Percentiles rank a stretch among this genome's conserved stretches.
phyloP scores from a whole-genome alignment of 169 alveolate species.

The Miamiensis avidus region DNA sequence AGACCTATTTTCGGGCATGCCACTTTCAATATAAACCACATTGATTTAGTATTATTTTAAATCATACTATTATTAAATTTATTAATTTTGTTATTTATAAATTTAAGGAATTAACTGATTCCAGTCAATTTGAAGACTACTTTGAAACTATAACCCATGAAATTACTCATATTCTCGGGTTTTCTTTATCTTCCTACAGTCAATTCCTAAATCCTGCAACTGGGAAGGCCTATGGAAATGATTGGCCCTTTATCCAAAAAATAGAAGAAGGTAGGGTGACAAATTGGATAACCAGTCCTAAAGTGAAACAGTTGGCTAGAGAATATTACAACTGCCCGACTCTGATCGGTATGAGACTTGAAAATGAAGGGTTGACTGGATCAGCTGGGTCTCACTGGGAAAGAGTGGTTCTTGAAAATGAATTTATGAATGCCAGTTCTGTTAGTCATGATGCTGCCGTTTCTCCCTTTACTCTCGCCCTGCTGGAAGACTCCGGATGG shows the following conservation, averaged over 20 bases:
- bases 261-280: not conserved
- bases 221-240: constrained; percentile 15
- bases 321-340: constrained; percentile 42
- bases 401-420: constrained; percentile 43
- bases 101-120: too few relatives aligned
- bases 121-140: too few relatives aligned
- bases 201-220: constrained; percentile 19
- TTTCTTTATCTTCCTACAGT: constrained; percentile 17
- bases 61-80: too few relatives aligned
- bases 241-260: constrained; percentile 1
- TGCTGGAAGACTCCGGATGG: constrained; percentile 47
- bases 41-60: too few relatives aligned
- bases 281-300: constrained; percentile 16
- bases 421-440: constrained; percentile 30
- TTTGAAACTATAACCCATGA: too few relatives aligned
- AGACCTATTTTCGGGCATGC: too few relatives aligned
- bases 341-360: constrained; percentile 36
- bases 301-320: constrained; percentile 36
- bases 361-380: constrained; percentile 20
- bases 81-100: too few relatives aligned
- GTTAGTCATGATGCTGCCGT: constrained; percentile 38
- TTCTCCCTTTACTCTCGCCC: constrained; percentile 49
- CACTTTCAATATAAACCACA: too few relatives aligned
- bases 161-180: constrained; percentile 47
- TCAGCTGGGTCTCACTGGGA: constrained; percentile 51